Percentiles rank a stretch among this genome's conserved stretches.
Conservation (phyloP, 345 rosid species). For the Eucalyptus shirleyi region DNA sequence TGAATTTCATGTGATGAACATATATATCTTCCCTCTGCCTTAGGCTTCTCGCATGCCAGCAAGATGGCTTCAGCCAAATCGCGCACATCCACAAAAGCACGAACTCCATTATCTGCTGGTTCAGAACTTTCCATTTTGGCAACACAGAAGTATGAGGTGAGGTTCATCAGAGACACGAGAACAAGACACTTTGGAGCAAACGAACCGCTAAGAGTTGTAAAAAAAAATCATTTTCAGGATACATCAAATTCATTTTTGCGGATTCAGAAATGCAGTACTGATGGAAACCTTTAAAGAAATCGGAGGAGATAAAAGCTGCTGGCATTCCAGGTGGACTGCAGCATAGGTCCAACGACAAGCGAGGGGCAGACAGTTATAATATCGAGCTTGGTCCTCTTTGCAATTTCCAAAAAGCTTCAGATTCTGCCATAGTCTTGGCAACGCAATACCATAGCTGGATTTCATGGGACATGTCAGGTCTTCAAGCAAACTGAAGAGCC, state of each 20-base stretch:
- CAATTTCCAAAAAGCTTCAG: slow-evolving; percentile 27
- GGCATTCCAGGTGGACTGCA: slow-evolving; percentile 36
- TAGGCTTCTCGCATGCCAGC: slow-evolving; percentile 23
- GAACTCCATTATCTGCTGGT: slow-evolving; percentile 8
- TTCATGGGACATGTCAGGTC: neutral
- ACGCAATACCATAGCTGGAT: slow-evolving; percentile 10
- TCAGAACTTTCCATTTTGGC: slow-evolving; percentile 13
- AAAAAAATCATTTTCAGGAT: neutral
- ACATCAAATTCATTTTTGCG: neutral
- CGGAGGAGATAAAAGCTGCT: slow-evolving; percentile 21
- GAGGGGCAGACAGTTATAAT: slow-evolving; percentile 40
- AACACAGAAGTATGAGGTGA: neutral
- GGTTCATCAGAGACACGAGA: neutral
- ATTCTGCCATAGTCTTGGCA: slow-evolving; percentile 35
- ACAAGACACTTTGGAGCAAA: neutral
- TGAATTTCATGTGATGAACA: slow-evolving; percentile 16
- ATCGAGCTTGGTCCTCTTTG: slow-evolving; percentile 13
- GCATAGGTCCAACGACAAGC: slow-evolving; percentile 37
- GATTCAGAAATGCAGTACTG: neutral
- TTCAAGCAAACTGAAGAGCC: neutral
- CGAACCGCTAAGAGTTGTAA: neutral
- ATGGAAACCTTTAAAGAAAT: slow-evolving; percentile 20
- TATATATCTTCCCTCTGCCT: slow-evolving; percentile 36
- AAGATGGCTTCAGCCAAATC: slow-evolving; percentile 33
- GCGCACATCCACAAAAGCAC: slow-evolving; percentile 31